A percentile compares a stretch with the other conserved stretches of the same genome.
Evolutionary conservation across 768 basidiomycete genomes (phyloP).

Genomic region (Tylopilus felleus): DNA sequence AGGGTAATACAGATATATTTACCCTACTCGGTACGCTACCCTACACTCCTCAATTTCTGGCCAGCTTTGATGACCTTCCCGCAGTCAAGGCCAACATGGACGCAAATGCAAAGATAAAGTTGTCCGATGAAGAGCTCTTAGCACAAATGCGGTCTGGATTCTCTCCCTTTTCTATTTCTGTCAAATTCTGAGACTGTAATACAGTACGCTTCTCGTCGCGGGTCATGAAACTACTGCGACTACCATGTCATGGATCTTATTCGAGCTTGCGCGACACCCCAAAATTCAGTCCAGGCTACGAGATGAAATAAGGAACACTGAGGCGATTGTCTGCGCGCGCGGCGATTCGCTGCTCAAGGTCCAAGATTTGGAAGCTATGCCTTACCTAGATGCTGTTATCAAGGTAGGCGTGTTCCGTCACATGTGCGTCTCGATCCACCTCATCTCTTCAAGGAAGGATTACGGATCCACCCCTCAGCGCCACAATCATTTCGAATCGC

Average conservation of each 20-base stretch:
- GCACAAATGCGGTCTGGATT: slow-evolving; percentile 15
- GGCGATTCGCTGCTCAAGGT: neutral
- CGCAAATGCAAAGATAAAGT: slow-evolving; percentile 11
- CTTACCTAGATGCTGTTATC: slow-evolving; percentile 40
- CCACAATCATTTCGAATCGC: slow-evolving; percentile 50
- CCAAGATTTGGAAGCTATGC: slow-evolving; percentile 49
- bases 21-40: slow-evolving; percentile 37
- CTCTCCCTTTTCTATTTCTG: neutral
- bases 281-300: slow-evolving; percentile 58
- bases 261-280: slow-evolving; percentile 56
- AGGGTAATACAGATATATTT: slow-evolving; percentile 9
- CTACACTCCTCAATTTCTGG: neutral
- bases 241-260: slow-evolving; percentile 53
- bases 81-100: slow-evolving; percentile 26
- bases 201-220: slow-evolving; percentile 43
- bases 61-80: neutral
- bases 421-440: slow-evolving; percentile 14
- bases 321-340: neutral
- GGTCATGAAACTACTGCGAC: slow-evolving; percentile 62
- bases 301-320: slow-evolving; percentile 15
- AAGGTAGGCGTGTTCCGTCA: slow-evolving; percentile 17
- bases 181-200: neutral
- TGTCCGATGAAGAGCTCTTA: slow-evolving; percentile 15
- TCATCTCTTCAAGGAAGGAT: slow-evolving; percentile 34
- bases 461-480: slow-evolving; percentile 45